A percentile compares a stretch with the other conserved stretches of the same genome.
These are phyloP conservation scores for Scedosporium aurantiacum DNA, from an alignment of 2,329 filamentous ascomycete species.

Conservation along the genomic window DNA sequence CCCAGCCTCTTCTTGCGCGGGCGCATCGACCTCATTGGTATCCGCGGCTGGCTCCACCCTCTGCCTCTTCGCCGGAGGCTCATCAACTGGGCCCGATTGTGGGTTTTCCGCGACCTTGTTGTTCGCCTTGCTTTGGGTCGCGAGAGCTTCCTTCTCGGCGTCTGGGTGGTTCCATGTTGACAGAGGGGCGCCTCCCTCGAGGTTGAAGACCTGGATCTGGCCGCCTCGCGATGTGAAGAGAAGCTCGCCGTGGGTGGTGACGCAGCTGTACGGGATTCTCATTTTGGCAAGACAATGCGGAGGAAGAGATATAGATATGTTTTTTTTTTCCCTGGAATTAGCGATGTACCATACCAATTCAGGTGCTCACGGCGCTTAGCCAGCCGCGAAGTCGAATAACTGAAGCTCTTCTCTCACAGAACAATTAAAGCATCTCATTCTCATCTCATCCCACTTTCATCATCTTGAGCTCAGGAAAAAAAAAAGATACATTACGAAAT, in stretches of 20 bases:
- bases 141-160: conserved; percentile 18
- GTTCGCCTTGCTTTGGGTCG: conserved; percentile 7
- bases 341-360: no score
- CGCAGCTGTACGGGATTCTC: conserved; percentile 53
- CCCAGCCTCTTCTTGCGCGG: conserved; percentile 12
- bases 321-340: not conserved
- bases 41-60: conserved; percentile 24
- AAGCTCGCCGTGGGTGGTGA: conserved; percentile 42
- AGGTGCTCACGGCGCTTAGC: no score
- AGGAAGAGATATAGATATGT: not conserved
- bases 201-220: conserved; percentile 56
- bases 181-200: conserved; percentile 45
- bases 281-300: conserved; percentile 18
- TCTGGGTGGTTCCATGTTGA: conserved; percentile 50
- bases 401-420: not conserved
- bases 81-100: conserved; percentile 14
- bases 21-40: conserved; percentile 2
- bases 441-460: no score
- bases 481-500: conserved; percentile 23
- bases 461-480: conserved; percentile 7
- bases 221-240: conserved; percentile 66
- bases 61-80: conserved; percentile 30
- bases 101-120: conserved; percentile 18
- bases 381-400: not conserved
- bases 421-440: no score